Base-by-base conservation (phyloP, 306 rosid species). In the Cyamopsis tetragonoloba region DNA sequence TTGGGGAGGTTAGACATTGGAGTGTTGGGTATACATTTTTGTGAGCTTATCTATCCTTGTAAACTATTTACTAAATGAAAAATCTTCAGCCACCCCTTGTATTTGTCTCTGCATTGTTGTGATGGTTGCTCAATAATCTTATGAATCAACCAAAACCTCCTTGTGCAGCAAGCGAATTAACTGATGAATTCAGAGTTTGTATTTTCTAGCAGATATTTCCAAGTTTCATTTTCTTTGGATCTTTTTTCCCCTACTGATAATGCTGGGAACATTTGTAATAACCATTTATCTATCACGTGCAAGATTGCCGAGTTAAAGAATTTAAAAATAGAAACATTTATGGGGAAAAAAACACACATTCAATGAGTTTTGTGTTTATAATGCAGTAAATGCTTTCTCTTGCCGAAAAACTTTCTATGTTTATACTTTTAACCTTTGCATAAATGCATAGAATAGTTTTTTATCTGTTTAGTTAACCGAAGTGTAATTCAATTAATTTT, bases 21-120 rank as follows among this genome's bases (percentile, higher is more conserved):
- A 76, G 20, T 58, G 46, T 22, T 48, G 70, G 70, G 71, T 57
- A 38, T 49, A 64, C 48, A 49, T 32, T 83, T 78, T 79, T 72
- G 69, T 31, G 74, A 27, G 30, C 34, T 77, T 43, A 44, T 64
- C 38, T 69, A 48, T 27, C 60, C 70, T 13, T 74, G 86, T 82
- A 74, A 46, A 62, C 13, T 72, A 56, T 60, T 64, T 51, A 46
- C 43, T 30, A 18, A 77, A 62, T 63, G 71, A 50, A 72, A 77
- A 70, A 32, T 23, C 28, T 31, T 63, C 49, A 17, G 63, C 47
- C 43, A 32, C 39, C 53, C 49, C 18, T 41, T 68, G 42, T 73
- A 31, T 67, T 61, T 47, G 41, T 47, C 44, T 37, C 15, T 38
- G 6, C 26, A 15, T 64, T 34, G 53, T 57, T 38, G 64, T 28